Evolutionary conservation across 2,329 filamentous ascomycete species (phyloP).

Genomic region (Apiospora sp.): DNA sequence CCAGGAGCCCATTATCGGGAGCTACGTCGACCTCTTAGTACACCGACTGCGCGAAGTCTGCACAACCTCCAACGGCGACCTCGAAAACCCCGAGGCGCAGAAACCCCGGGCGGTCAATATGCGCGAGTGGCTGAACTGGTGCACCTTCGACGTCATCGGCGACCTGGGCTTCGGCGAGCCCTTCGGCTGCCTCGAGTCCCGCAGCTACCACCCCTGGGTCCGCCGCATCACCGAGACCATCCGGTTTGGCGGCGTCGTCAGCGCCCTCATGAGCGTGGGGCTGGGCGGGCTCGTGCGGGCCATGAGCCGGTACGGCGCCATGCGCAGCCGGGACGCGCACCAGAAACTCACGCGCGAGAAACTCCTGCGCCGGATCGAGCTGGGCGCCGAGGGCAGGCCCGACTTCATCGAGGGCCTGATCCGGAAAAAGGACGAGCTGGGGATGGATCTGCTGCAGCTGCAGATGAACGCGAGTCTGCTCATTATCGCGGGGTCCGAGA

Average conservation of each 20-base stretch:
- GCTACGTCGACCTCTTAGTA: conserved; percentile 48
- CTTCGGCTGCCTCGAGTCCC: conserved; percentile 47
- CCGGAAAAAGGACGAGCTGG: conserved; percentile 35
- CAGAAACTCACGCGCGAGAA: conserved; percentile 35
- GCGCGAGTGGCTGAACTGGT: conserved; percentile 49
- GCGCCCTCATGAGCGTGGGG: conserved; percentile 33
- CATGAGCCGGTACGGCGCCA: conserved; percentile 28
- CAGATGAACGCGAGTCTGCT: conserved; percentile 40
- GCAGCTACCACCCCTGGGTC: conserved; percentile 46
- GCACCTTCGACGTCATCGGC: conserved; percentile 54
- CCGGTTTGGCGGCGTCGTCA: conserved; percentile 32
- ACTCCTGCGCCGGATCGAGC: conserved; percentile 39
- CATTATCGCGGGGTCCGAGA: conserved; percentile 58
- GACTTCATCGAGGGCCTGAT: conserved; percentile 45
- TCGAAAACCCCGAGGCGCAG: conserved; percentile 19
- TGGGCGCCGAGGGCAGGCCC: conserved; percentile 37
- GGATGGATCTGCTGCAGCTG: conserved; percentile 34
- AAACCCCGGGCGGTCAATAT: conserved; percentile 39
- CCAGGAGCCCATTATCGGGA: conserved; percentile 50
- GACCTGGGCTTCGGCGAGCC: conserved; percentile 56
- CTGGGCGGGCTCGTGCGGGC: conserved; percentile 30
- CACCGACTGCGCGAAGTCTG: conserved; percentile 39
- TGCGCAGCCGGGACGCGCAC: conserved; percentile 35
- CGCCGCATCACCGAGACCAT: conserved; percentile 41
- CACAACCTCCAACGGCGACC: background rate